Conservation (phyloP, 2,329 filamentous ascomycete species). For the Monosporascus sp. region DNA sequence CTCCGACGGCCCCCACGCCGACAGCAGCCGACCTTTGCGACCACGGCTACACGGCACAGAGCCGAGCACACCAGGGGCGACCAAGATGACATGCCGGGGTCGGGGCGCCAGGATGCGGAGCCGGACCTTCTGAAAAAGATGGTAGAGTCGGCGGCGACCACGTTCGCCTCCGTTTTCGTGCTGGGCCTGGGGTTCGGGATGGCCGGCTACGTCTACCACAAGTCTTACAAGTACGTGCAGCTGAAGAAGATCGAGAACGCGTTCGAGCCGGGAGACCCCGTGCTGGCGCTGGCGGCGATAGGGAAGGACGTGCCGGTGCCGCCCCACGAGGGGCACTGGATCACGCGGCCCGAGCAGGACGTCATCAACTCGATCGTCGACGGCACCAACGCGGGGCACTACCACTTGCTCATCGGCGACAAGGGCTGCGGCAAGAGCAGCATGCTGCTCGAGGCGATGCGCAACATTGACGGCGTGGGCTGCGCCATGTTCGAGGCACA, state of each 20-base stretch:
- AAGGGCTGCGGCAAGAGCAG: slow-evolving; percentile 96
- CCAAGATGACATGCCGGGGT: slow-evolving; percentile 4
- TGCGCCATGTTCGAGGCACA: slow-evolving; percentile 96
- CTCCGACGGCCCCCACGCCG: slow-evolving; percentile 9
- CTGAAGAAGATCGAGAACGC: slow-evolving; percentile 90
- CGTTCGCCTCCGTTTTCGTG: slow-evolving; percentile 67
- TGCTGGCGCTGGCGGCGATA: slow-evolving; percentile 70
- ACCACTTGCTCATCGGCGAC: slow-evolving; percentile 87
- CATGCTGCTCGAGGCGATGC: slow-evolving; percentile 94
- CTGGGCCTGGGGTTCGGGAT: slow-evolving; percentile 59
- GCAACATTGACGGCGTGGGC: slow-evolving; percentile 80
- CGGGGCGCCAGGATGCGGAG: slow-evolving; percentile 14
- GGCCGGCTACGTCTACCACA: slow-evolving; percentile 74
- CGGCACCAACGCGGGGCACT: slow-evolving; percentile 71
- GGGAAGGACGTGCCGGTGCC: slow-evolving; percentile 49
- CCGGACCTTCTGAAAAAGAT: slow-evolving; percentile 51
- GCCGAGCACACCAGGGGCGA: neutral
- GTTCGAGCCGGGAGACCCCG: slow-evolving; percentile 87
- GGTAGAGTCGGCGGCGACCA: slow-evolving; percentile 69
- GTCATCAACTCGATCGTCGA: slow-evolving; percentile 77
- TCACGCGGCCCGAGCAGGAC: slow-evolving; percentile 74
- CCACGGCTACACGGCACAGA: slow-evolving; percentile 1
- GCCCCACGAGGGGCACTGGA: slow-evolving; percentile 61
- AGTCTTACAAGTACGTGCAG: slow-evolving; percentile 82
- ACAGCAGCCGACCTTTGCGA: slow-evolving; percentile 10